These are phyloP conservation scores for Stenocarpella maydis DNA, from an alignment of 2,329 filamentous ascomycete genomes.

Conservation along the genomic window DNA sequence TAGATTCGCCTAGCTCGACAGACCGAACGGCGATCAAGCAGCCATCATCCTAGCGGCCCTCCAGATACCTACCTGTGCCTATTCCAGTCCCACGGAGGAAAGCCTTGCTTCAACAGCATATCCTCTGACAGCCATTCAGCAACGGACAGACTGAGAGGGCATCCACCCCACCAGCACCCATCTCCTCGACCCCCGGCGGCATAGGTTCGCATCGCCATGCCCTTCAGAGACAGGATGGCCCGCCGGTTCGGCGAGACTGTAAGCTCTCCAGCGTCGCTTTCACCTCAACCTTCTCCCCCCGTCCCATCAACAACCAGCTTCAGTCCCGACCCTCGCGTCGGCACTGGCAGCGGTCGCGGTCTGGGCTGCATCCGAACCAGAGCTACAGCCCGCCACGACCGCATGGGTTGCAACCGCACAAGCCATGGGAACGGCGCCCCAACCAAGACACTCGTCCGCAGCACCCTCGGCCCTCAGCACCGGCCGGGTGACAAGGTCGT, in stretches of 20 bases:
- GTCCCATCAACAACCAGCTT: slow-evolving; percentile 21
- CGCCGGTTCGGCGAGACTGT: slow-evolving; percentile 58
- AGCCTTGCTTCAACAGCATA: too few species aligned
- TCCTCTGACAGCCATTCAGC: too few species aligned
- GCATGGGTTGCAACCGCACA: not conserved
- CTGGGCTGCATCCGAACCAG: slow-evolving; percentile 18
- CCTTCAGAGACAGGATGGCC: slow-evolving; percentile 48
- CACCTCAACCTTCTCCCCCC: slow-evolving; percentile 36
- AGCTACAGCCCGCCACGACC: slow-evolving; percentile 26
- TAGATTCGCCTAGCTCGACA: too few species aligned
- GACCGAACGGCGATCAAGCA: too few species aligned
- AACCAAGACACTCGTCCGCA: slow-evolving; percentile 10
- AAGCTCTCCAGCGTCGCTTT: slow-evolving; percentile 41
- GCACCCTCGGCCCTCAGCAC: slow-evolving; percentile 24
- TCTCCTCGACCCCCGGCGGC: not conserved
- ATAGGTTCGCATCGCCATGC: slow-evolving; percentile 38
- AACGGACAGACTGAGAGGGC: too few species aligned
- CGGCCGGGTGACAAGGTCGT: not conserved
- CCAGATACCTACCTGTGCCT: too few species aligned
- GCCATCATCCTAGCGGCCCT: too few species aligned
- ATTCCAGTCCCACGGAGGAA: too few species aligned
- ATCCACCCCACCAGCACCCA: not conserved
- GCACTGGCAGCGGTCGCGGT: slow-evolving; percentile 24
- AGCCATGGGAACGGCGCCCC: not conserved
- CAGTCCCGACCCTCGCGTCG: slow-evolving; percentile 14